These are phyloP conservation scores for Xylariaceae sp. DNA, from an alignment of 2,329 filamentous ascomycete genomes.

Conservation along the genomic window DNA sequence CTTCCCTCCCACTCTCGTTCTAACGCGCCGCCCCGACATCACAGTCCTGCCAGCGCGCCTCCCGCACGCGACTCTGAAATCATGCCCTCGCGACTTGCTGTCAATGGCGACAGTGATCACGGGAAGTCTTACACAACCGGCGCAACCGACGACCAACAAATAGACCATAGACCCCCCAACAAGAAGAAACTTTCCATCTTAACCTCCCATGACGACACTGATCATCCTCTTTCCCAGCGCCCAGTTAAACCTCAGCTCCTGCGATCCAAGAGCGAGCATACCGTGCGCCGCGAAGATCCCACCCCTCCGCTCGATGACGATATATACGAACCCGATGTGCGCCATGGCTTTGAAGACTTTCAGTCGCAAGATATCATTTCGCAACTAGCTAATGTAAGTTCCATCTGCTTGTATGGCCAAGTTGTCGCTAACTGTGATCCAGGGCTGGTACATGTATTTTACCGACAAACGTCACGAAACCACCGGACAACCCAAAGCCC, in stretches of 20 bases:
- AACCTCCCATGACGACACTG: conserved; percentile 29
- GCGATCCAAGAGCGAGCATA: conserved; percentile 56
- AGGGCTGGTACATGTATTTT: conserved; percentile 99
- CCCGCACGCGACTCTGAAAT: conserved; percentile 4
- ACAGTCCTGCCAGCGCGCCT: too few species aligned
- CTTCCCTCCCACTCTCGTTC: not conserved
- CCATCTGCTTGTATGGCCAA: conserved; percentile 9
- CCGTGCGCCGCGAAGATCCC: conserved; percentile 37
- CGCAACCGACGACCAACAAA: conserved; percentile 26
- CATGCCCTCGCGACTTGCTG: conserved; percentile 24
- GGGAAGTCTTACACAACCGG: conserved; percentile 19
- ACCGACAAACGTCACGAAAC: conserved; percentile 97
- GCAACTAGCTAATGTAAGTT: conserved; percentile 71
- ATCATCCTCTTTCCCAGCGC: conserved; percentile 35
- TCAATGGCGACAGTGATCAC: too few species aligned
- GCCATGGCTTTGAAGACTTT: conserved; percentile 90
- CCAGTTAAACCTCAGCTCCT: conserved; percentile 48
- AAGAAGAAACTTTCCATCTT: conserved; percentile 30
- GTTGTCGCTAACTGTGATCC: too few species aligned
- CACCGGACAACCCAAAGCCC: conserved; percentile 77
- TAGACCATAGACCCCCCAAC: conserved; percentile 43
- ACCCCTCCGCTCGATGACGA: conserved; percentile 45
- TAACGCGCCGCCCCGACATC: not conserved
- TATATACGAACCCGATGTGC: conserved; percentile 53
- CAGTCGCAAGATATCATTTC: conserved; percentile 86